phyloP scores from a whole-genome alignment of 768 basidiomycete species.

The Mycena leptocephala region DNA sequence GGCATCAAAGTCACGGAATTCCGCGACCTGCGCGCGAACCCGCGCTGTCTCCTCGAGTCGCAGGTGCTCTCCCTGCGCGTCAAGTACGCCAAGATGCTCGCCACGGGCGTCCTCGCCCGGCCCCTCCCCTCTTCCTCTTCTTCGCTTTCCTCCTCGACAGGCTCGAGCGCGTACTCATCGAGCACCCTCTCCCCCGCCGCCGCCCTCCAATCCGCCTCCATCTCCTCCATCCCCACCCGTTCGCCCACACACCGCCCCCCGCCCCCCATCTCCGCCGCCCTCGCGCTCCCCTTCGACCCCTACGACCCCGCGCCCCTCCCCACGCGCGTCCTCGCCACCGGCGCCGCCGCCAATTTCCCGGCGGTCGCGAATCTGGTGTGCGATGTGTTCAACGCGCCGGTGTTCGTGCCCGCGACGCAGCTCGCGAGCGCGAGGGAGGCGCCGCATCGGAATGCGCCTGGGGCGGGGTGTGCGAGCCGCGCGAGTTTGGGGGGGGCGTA shows the following conservation, averaged over 20 bases:
- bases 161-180: no score
- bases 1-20: constrained; percentile 92
- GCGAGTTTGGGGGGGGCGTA: constrained; percentile 85
- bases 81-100: constrained; percentile 83
- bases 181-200: constrained; percentile 38
- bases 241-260: constrained; percentile 47
- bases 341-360: constrained; percentile 90
- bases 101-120: constrained; percentile 74
- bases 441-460: constrained; percentile 84
- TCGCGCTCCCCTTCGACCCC: constrained; percentile 84
- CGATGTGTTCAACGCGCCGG: constrained; percentile 88
- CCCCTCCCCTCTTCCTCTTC: constrained; percentile 58
- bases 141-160: constrained; percentile 58
- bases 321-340: constrained; percentile 76
- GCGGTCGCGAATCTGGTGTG: constrained; percentile 85
- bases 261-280: constrained; percentile 55
- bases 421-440: constrained; percentile 83
- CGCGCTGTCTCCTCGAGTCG: constrained; percentile 87
- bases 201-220: constrained; percentile 44
- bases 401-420: constrained; percentile 82
- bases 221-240: constrained; percentile 51
- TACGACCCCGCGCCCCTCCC: constrained; percentile 83
- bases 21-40: constrained; percentile 91
- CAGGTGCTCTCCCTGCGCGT: constrained; percentile 88
- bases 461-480: constrained; percentile 77